Evolutionary conservation across 805 yeast species (phyloP).

Genomic region (Kuraishia molischiana): DNA sequence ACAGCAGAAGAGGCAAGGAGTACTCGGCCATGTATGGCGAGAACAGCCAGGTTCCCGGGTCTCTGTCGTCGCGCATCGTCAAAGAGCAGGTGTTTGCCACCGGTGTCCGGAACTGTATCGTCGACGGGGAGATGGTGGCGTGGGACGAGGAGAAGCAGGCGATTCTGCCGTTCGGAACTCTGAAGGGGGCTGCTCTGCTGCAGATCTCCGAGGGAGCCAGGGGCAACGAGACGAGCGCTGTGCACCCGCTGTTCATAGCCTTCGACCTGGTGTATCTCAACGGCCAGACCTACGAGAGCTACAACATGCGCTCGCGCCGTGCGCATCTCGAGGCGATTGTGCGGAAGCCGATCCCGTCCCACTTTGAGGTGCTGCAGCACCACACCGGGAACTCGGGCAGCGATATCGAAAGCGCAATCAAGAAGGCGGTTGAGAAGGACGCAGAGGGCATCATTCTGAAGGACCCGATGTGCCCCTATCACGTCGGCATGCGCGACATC

Average conservation of each 20-base stretch:
- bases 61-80: slow-evolving; percentile 20
- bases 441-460: slow-evolving; percentile 84
- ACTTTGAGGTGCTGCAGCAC: slow-evolving; percentile 39
- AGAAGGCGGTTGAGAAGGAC: slow-evolving; percentile 45
- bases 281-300: slow-evolving; percentile 47
- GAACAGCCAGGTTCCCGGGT: slow-evolving; percentile 7
- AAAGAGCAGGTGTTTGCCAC: slow-evolving; percentile 15
- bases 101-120: slow-evolving; percentile 26
- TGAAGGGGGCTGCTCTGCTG: slow-evolving; percentile 60
- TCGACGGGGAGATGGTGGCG: slow-evolving; percentile 94
- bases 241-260: slow-evolving; percentile 46
- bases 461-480: slow-evolving; percentile 46
- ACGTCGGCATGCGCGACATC: slow-evolving; percentile 43
- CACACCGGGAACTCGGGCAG: slow-evolving; percentile 29
- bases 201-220: slow-evolving; percentile 22
- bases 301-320: slow-evolving; percentile 49
- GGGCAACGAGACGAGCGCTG: slow-evolving; percentile 26
- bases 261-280: slow-evolving; percentile 72
- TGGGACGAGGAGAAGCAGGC: slow-evolving; percentile 52
- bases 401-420: slow-evolving; percentile 49
- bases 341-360: slow-evolving; percentile 31
- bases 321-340: slow-evolving; percentile 31
- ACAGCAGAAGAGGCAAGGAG: slow-evolving; percentile 63
- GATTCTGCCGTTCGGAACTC: slow-evolving; percentile 71
- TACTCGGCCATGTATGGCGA: slow-evolving; percentile 62